A percentile compares a stretch with the other conserved stretches of the same genome.
Conservation (phyloP, 352 stramenopile genomes). For the Pythium volutum region DNA sequence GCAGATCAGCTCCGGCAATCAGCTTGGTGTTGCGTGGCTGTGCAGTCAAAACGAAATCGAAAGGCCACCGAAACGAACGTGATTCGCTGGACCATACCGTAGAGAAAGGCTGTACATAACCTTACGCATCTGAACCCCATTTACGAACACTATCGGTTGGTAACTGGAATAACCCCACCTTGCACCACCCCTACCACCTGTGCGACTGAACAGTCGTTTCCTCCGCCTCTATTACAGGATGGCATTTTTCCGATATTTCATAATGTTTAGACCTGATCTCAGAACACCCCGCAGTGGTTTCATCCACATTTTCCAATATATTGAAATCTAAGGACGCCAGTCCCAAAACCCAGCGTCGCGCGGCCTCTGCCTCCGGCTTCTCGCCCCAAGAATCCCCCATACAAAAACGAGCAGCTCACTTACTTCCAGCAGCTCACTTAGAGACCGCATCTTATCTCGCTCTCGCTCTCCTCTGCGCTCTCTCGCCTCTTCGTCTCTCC, state of each 20-base stretch:
- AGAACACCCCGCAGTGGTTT: neutral
- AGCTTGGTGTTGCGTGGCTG: too few relatives aligned
- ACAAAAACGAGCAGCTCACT: neutral
- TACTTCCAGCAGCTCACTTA: neutral
- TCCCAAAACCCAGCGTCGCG: neutral
- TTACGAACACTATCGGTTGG: too few relatives aligned
- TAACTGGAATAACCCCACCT: neutral
- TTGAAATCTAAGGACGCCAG: slow-evolving; percentile 1
- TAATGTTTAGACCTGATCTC: neutral
- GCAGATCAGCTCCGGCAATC: too few relatives aligned
- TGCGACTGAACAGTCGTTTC: slow-evolving; percentile 3
- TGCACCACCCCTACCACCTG: neutral
- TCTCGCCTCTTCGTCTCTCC: neutral
- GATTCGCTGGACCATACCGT: too few relatives aligned
- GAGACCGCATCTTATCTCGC: neutral
- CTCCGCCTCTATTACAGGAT: neutral
- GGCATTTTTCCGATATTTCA: neutral
- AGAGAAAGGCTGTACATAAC: too few relatives aligned
- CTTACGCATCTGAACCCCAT: too few relatives aligned
- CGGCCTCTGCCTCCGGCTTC: neutral
- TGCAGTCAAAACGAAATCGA: too few relatives aligned
- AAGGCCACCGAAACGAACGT: too few relatives aligned
- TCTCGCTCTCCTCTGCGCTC: neutral
- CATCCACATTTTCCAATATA: neutral
- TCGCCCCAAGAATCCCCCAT: neutral